Base-by-base conservation (phyloP, 2,329 filamentous ascomycete genomes). In the Chalara sp. region DNA sequence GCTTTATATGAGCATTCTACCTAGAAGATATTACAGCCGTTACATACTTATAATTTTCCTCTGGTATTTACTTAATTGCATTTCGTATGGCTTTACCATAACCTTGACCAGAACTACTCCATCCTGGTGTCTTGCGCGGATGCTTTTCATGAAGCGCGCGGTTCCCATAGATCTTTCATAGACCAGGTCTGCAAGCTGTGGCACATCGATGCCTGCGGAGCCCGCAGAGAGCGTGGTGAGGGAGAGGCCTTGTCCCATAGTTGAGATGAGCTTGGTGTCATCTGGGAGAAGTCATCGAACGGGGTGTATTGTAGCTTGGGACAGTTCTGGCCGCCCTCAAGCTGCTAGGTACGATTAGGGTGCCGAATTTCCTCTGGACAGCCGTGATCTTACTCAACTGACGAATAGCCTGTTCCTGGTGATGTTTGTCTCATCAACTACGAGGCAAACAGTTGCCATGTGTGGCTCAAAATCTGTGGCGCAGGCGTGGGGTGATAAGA, bases 241-340 rank as follows among this genome's bases (percentile, higher is more conserved):
- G 56, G 92, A 96, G 73, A 96, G 96, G 58, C 89, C 91, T 78
- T 99, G 93, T 58, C 93, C 93, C 93, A 99, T 99, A 58, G 59
- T 71, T 52, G 55, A 47, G 46, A 55, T 52, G 46, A 32, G 41
- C 44, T 43, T 50, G 47, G 21, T 44, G 55, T 65, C 62, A 65
- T 62, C 54, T 55, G 56, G 46, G 49, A 49, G 40, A 56, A 58
- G 47, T 59, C 61, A 65, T 65, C 31, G 51, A 57, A 45, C 13
- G 43, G 2, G 4, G 43, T 48, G 47, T 41, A 7, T 37, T 43
- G 30, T 21, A 21, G 21, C 52, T 53, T 44, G 53, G 58, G 58
- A 57, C 55, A 57, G 49, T 42, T 32, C 47, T 32, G 21, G 40
- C 48, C 54, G 49, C 59, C 56, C 56, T 53, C 42, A 51, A 61